Percentiles rank a stretch among this genome's conserved stretches.
These are phyloP conservation scores for Phalaenopsis aphrodite DNA, from an alignment of 106 monocot genomes.

Conservation along the genomic window DNA sequence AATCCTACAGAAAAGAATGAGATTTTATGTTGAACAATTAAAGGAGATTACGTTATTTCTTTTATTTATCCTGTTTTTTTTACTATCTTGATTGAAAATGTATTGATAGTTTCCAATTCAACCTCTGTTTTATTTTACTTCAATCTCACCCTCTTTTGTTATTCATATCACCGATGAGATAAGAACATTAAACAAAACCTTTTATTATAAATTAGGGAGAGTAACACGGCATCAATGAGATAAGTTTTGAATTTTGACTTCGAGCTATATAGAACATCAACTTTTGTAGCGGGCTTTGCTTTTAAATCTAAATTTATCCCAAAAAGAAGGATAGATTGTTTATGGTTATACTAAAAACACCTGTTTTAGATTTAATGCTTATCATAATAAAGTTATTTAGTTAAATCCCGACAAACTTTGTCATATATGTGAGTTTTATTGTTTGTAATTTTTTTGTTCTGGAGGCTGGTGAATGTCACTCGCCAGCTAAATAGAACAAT, in stretches of 20 bases:
- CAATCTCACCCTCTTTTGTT: background rate
- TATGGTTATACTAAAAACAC: too few species aligned
- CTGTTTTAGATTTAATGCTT: too few species aligned
- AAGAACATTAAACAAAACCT: background rate
- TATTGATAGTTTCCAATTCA: background rate
- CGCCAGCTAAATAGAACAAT: background rate
- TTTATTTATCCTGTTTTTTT: background rate
- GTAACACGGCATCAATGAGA: background rate
- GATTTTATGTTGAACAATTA: background rate
- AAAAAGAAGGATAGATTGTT: too few species aligned
- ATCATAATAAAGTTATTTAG: too few species aligned
- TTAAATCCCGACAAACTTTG: too few species aligned
- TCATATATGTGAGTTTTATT: too few species aligned
- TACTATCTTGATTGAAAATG: background rate
- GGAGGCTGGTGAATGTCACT: background rate
- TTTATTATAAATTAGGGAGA: background rate
- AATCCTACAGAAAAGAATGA: background rate
- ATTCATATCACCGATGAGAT: background rate
- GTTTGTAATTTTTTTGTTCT: background rate
- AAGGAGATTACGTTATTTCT: background rate
- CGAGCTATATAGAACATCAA: too few species aligned
- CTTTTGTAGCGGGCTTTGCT: too few species aligned
- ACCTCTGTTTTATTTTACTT: background rate
- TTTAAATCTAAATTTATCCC: too few species aligned
- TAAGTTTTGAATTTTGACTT: too few species aligned